These are phyloP conservation scores for Elaeagnus macrophylla DNA, from an alignment of 306 rosid species.

Conservation along the genomic window DNA sequence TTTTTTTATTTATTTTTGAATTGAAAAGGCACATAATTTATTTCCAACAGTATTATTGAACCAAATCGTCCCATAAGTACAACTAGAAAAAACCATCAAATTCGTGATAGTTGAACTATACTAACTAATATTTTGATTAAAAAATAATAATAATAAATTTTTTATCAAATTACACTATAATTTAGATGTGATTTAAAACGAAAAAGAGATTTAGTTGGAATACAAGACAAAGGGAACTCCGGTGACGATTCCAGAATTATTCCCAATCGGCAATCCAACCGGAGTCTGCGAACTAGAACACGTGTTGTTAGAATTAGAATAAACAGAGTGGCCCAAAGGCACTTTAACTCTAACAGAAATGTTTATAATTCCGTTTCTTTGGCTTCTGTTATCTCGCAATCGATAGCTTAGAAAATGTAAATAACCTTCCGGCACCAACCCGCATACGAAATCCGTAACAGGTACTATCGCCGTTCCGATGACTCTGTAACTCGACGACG, in stretches of 20 bases:
- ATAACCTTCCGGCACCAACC: slow-evolving; percentile 36
- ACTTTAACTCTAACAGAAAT: slow-evolving; percentile 43
- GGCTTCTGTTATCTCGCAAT: slow-evolving; percentile 46
- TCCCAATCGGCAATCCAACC: slow-evolving; percentile 10
- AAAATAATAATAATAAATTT: too few species aligned
- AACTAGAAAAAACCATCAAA: too few species aligned
- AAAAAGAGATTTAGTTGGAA: too few species aligned
- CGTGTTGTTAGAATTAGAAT: neutral
- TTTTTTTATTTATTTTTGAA: neutral
- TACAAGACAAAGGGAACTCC: slow-evolving; percentile 36
- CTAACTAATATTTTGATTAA: too few species aligned
- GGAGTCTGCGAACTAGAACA: neutral
- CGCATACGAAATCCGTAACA: slow-evolving; percentile 41
- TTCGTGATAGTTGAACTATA: too few species aligned
- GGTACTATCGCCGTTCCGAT: slow-evolving; percentile 46
- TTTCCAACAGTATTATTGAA: too few species aligned
- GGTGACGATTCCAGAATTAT: slow-evolving; percentile 36
- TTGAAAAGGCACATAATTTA: neutral
- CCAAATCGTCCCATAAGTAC: too few species aligned
- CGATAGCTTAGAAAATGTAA: slow-evolving; percentile 66
- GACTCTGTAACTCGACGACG: slow-evolving; percentile 12
- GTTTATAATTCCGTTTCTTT: slow-evolving; percentile 60
- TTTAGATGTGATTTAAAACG: too few species aligned
- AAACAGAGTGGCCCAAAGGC: neutral
- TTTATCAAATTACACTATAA: too few species aligned